Base-by-base conservation (phyloP, 192 early-diverging fungal genomes). In the Backusella tarrabulga region DNA sequence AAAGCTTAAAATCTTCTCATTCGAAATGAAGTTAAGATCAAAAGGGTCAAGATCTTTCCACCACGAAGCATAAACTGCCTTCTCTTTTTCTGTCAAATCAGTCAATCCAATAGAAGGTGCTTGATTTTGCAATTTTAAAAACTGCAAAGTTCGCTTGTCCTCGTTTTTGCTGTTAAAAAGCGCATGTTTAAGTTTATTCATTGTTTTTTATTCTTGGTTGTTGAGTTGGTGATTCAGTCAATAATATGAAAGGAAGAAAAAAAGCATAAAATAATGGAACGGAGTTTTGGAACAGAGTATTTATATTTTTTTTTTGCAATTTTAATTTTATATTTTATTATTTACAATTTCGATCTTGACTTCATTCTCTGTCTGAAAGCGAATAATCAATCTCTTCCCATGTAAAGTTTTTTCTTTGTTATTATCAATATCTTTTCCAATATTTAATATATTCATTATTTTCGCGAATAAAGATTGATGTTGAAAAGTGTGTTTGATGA, bases 41-140 rank as follows among this genome's bases (percentile, higher is more conserved):
- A 83, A 83, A 44, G 78, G 82, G 42, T 83, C 82, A 15, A 83
- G 68, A 34, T 77, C 78, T 29, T 83, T 79, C 78, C 78, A 83
- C 82, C 82, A 83, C 23, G 78, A 73, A 12, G 23, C 23, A 76
- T 76, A 80, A 9, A 56, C 70, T 3, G 21, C 6, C 19, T 68
- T 56, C 23, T 78, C 77, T 60, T 32, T 66, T 26, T 78, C 77
- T 23, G 77, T 73, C 35, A 73, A 23, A 34, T 75, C 74, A 8
- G 17, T 0, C 5, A 75, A 42, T 21, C 15, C 40, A 12, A 75
- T 75, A 32, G 26, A 41, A 11, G 74, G 74, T 68, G 74, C 36
- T 32, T 35, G 38, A 19, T 46, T 38, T 11, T 68, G 77, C 15
- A 46, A n/a, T 32, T 79, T 79, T n/a, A 72, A 66, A 74, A 79